A percentile compares a stretch with the other conserved stretches of the same genome.
Evolutionary conservation across 2,329 filamentous ascomycete genomes (phyloP).

Genomic region (Fusarium armeniacum): DNA sequence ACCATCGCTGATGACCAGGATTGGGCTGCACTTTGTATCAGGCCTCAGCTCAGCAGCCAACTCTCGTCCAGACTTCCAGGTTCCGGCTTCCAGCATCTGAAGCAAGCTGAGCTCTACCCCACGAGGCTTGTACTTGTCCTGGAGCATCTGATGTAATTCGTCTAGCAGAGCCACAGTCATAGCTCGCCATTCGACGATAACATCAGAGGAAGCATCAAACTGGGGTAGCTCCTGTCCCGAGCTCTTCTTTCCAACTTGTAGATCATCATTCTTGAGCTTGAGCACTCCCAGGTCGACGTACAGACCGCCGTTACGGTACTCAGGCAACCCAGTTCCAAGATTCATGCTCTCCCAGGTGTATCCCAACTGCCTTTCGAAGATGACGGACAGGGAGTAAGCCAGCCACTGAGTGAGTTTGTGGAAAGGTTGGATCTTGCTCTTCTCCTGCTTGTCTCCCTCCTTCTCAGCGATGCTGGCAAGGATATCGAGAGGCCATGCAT

Average conservation of each 20-base stretch:
- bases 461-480: constrained; percentile 29
- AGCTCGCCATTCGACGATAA: constrained; percentile 72
- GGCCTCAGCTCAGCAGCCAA: constrained; percentile 83
- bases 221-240: constrained; percentile 62
- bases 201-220: constrained; percentile 68
- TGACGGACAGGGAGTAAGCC: constrained; percentile 78
- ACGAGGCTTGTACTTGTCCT: constrained; percentile 52
- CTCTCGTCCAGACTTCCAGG: constrained; percentile 79
- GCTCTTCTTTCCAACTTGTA: constrained; percentile 58
- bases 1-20: constrained; percentile 62
- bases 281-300: constrained; percentile 72
- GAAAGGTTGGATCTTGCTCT: constrained; percentile 62
- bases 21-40: constrained; percentile 85
- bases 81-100: constrained; percentile 67
- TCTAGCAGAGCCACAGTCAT: constrained; percentile 71
- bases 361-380: constrained; percentile 67
- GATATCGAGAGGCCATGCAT: constrained; percentile 63
- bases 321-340: constrained; percentile 76
- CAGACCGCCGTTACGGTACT: constrained; percentile 79
- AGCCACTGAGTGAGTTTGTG: constrained; percentile 80
- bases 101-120: constrained; percentile 57
- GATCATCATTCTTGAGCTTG: constrained; percentile 62
- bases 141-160: constrained; percentile 56
- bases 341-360: constrained; percentile 66
- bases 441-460: not conserved